Conservation (phyloP, 1,284 basidiomycete species). For the Porogramme epimiltina region DNA sequence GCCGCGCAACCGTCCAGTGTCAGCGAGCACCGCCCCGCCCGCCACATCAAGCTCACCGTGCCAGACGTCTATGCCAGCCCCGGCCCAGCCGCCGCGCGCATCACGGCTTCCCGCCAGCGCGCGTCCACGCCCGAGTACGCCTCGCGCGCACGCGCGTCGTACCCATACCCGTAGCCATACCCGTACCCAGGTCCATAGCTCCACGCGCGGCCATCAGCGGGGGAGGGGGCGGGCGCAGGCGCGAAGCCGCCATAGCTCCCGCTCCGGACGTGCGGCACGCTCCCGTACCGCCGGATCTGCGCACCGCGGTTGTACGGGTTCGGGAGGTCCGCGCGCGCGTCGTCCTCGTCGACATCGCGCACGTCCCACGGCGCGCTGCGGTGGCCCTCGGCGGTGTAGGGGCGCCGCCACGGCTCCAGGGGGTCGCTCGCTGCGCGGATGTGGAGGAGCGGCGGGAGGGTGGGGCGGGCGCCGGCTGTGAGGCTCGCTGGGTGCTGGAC, state of each 20-base stretch:
- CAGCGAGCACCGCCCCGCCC: too few species aligned
- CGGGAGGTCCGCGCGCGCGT: slow-evolving; percentile 15
- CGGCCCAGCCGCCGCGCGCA: slow-evolving; percentile 12
- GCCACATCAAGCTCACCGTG: too few species aligned
- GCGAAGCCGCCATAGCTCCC: background rate
- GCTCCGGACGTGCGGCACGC: slow-evolving; percentile 19
- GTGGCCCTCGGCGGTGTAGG: slow-evolving; percentile 22
- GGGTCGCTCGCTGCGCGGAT: slow-evolving; percentile 18
- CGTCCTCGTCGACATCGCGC: too few species aligned
- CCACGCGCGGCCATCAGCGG: background rate
- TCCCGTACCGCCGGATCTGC: slow-evolving; percentile 25
- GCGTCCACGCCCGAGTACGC: slow-evolving; percentile 4
- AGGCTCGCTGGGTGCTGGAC: too few species aligned
- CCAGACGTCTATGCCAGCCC: too few species aligned
- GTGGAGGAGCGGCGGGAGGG: slow-evolving; percentile 17
- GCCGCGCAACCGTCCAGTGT: too few species aligned
- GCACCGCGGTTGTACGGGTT: slow-evolving; percentile 21
- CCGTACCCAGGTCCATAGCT: background rate
- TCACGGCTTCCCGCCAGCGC: slow-evolving; percentile 21
- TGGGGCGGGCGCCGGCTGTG: too few species aligned
- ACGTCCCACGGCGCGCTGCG: background rate
- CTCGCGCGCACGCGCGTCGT: background rate
- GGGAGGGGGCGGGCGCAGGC: background rate
- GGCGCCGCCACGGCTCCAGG: slow-evolving; percentile 17
- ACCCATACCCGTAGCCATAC: background rate